phyloP scores from a whole-genome alignment of 768 basidiomycete species.

The Pisolithus microcarpus region DNA sequence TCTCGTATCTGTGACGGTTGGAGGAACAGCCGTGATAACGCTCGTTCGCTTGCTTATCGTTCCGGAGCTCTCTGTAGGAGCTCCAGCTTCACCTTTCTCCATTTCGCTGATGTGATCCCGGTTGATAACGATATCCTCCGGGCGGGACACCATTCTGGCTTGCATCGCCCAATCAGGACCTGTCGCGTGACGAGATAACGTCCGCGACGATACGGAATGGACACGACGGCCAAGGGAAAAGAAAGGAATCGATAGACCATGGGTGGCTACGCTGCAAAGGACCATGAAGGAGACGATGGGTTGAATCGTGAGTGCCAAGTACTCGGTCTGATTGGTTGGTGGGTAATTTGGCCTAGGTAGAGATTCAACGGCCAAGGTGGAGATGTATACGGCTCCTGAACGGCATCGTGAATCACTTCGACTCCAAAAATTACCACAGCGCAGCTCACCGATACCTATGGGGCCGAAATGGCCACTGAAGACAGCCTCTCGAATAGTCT shows the following conservation, averaged over 20 bases:
- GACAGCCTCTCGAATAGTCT: constrained; percentile 86
- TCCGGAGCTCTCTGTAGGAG: constrained; percentile 17
- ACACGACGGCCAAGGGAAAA: constrained; percentile 90
- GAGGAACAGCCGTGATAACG: constrained; percentile 2
- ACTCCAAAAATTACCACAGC: constrained; percentile 1
- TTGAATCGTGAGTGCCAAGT: constrained; percentile 71
- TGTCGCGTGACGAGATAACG: constrained; percentile 75
- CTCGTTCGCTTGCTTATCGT: constrained; percentile 21
- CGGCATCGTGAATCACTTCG: neutral
- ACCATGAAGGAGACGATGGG: constrained; percentile 96
- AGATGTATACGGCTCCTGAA: constrained; percentile 86
- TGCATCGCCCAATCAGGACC: constrained; percentile 76
- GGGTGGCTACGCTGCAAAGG: constrained; percentile 78
- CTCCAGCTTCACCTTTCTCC: constrained; percentile 39
- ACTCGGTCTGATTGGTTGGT: constrained; percentile 51
- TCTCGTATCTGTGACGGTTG: constrained; percentile 1
- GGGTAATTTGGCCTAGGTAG: constrained; percentile 42
- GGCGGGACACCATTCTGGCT: constrained; percentile 60
- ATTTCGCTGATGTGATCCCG: constrained; percentile 53
- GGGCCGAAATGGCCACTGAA: constrained; percentile 97
- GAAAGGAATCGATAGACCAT: constrained; percentile 89
- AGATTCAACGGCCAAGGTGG: constrained; percentile 64
- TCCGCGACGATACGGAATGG: constrained; percentile 71
- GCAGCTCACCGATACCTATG: constrained; percentile 58
- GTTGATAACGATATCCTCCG: constrained; percentile 80